Base-by-base conservation (phyloP, 768 basidiomycete genomes). In the Naematelia encephala region DNA sequence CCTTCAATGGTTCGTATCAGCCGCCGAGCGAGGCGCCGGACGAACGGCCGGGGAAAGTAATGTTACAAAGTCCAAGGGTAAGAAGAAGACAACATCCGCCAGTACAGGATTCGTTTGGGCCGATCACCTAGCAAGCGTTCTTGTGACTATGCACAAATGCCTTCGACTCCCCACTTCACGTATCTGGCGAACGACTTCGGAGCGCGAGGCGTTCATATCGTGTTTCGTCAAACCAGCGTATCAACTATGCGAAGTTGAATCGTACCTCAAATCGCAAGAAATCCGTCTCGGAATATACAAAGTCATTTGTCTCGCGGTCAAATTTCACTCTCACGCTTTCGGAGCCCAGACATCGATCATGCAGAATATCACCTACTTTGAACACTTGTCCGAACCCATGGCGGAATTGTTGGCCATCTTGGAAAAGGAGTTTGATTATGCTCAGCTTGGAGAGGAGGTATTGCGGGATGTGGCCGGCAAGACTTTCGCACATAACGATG, bases 381-480 rank as follows among this genome's bases (percentile, higher is more conserved):
- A 99, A 66, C 94, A 98, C 71, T 83, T 96, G 21, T 85, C 90
- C 0, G 94, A 98, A 69, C 87, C 88, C 1, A 88, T 97, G 86
- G 94, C 96, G 0, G 94, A 97, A 65, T 86, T 89, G 48, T 81
- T 98, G 23, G 82, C 85, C 28, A 80, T 86, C 50, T 83, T 96
- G 14, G 84, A 87, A 5, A 86, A 86, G 57, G 88, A 94, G 55
- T 97, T 88, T 68, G 93, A 96, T 76, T 85, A 91, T 60, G 80
- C 85, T 1, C 91, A 93, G 72, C 82, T 97, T 4, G 89, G 88
- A 0, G 94, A 97, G 67, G 92, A 97, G 67, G 82, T 98, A 47
- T 80, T 99, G 14, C 84, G 81, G 77, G 80, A 64, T 54, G 78
- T 76, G 16, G 47, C 57, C 2, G 56, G 56, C 8, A 70, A 66